These are phyloP conservation scores for Pulicaria dysenterica DNA, from an alignment of 129 eudicot species.

Conservation along the genomic window DNA sequence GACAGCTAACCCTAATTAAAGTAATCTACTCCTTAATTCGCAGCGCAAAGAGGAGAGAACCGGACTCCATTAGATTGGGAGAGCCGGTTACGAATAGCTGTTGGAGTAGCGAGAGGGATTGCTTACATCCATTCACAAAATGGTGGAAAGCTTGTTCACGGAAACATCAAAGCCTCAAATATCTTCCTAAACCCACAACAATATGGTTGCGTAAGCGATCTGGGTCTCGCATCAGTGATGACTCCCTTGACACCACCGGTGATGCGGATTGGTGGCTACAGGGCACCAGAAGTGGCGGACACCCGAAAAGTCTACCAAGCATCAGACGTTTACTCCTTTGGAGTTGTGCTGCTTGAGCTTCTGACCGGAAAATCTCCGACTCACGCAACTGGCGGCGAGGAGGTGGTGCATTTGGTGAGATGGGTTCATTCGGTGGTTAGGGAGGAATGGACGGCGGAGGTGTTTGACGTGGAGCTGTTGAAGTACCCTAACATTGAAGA, in stretches of 20 bases:
- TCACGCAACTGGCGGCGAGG: slow-evolving; percentile 63
- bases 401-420: slow-evolving; percentile 73
- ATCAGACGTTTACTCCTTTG: slow-evolving; percentile 83
- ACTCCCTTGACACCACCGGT: slow-evolving; percentile 49
- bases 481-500: slow-evolving; percentile 83
- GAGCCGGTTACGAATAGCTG: slow-evolving; percentile 63
- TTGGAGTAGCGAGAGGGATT: slow-evolving; percentile 84
- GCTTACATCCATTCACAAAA: slow-evolving; percentile 72
- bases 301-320: slow-evolving; percentile 62
- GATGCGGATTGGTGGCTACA: slow-evolving; percentile 59
- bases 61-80: slow-evolving; percentile 79
- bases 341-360: slow-evolving; percentile 80
- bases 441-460: slow-evolving; percentile 99
- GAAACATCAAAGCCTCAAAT: slow-evolving; percentile 89
- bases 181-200: slow-evolving; percentile 64
- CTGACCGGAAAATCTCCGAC: slow-evolving; percentile 81
- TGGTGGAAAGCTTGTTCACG: slow-evolving; percentile 76
- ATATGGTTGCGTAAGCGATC: slow-evolving; percentile 68
- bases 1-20: no score
- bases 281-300: slow-evolving; percentile 86
- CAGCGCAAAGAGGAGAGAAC: slow-evolving; percentile 70
- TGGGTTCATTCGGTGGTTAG: slow-evolving; percentile 95
- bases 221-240: slow-evolving; percentile 71
- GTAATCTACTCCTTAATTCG: not conserved
- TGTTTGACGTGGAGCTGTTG: slow-evolving; percentile 76